phyloP scores from a whole-genome alignment of 140 eudicot genomes.

The Oenanthe javanica region DNA sequence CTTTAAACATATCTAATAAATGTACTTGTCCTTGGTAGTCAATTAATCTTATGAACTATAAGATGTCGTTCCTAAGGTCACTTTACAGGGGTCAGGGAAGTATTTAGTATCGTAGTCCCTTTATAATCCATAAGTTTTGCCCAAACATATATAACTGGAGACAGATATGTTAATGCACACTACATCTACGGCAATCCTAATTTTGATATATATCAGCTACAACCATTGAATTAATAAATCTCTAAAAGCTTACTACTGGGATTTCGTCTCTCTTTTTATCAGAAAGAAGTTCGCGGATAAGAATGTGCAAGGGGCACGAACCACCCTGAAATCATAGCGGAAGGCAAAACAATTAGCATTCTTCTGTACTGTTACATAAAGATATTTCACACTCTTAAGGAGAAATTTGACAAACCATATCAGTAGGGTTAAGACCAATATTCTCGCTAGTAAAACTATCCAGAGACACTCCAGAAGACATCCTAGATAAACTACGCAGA shows the following conservation, averaged over 20 bases:
- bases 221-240: neutral
- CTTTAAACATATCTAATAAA: neutral
- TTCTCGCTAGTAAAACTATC: constrained; percentile 25
- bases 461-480: constrained; percentile 21
- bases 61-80: neutral
- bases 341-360: neutral
- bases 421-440: constrained; percentile 29
- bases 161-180: neutral
- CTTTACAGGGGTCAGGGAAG: neutral
- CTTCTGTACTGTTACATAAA: neutral
- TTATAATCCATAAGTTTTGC: neutral
- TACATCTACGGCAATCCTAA: neutral
- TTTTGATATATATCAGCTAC: neutral
- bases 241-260: constrained; percentile 46
- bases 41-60: neutral
- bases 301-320: constrained; percentile 33
- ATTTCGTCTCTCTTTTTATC: constrained; percentile 67
- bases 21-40: neutral
- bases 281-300: constrained; percentile 56
- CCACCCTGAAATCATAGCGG: constrained; percentile 31
- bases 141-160: neutral
- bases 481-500: constrained; percentile 14
- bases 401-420: constrained; percentile 19
- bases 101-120: neutral
- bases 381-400: neutral